These are phyloP conservation scores for Aurifilum marmelostoma DNA, from an alignment of 2,329 filamentous ascomycete species.

Conservation along the genomic window DNA sequence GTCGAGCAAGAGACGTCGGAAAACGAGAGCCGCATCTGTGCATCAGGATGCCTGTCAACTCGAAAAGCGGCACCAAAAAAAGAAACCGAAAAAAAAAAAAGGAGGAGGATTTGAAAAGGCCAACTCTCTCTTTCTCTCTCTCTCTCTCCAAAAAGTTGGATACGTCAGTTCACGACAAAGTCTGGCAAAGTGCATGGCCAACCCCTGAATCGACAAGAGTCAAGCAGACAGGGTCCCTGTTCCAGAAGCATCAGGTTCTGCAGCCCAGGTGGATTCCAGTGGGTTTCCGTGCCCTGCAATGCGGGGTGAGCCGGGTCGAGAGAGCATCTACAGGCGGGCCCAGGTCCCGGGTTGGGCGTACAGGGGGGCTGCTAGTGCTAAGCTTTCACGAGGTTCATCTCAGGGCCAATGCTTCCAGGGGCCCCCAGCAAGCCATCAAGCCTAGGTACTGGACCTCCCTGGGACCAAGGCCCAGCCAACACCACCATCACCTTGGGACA, in stretches of 20 bases:
- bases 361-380: neutral
- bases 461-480: constrained; percentile 7
- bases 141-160: neutral
- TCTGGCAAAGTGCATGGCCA: constrained; percentile 12
- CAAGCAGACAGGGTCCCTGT: constrained; percentile 16
- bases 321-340: constrained; percentile 15
- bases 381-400: neutral
- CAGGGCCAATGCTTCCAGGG: constrained; percentile 6
- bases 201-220: constrained; percentile 25
- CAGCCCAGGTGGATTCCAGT: constrained; percentile 14
- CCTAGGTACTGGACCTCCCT: neutral
- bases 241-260: constrained; percentile 17
- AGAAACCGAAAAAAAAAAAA: neutral
- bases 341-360: constrained; percentile 6
- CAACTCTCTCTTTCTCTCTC: neutral
- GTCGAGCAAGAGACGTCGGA: neutral
- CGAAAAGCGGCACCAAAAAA: constrained; percentile 4
- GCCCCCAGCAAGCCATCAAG: constrained; percentile 1
- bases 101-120: neutral
- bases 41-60: constrained; percentile 14
- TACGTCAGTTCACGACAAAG: neutral
- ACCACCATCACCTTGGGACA: neutral
- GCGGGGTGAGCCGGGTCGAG: constrained; percentile 28
- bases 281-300: constrained; percentile 11
- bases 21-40: constrained; percentile 11